Conservation (phyloP, 305 asterid species). For the Plantago coronopus region DNA sequence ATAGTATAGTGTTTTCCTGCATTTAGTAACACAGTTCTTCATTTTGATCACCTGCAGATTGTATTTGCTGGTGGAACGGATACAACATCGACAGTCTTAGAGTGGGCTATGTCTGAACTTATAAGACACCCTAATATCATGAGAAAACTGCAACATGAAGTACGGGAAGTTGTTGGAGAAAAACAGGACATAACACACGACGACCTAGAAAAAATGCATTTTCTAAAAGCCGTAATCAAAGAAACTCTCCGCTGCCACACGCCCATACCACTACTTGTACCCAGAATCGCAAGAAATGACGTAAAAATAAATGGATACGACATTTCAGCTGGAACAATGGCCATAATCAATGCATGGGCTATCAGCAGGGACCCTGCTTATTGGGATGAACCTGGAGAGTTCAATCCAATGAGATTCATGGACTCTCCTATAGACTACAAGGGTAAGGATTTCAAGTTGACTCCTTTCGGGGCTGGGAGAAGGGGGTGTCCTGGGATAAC, state of each 20-base stretch:
- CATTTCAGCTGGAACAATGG: constrained; percentile 29
- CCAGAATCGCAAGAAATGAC: constrained; percentile 29
- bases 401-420: constrained; percentile 36
- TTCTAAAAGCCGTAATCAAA: constrained; percentile 37
- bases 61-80: constrained; percentile 41
- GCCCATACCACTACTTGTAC: constrained; percentile 27
- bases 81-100: constrained; percentile 28
- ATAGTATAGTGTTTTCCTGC: no score
- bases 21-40: no score
- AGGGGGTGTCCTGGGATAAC: constrained; percentile 40
- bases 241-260: constrained; percentile 40
- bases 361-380: constrained; percentile 30
- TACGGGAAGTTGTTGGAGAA: constrained; percentile 23
- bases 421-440: constrained; percentile 28
- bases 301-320: constrained; percentile 35
- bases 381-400: constrained; percentile 39
- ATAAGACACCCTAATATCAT: constrained; percentile 28
- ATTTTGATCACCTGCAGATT: constrained; percentile 23
- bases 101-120: constrained; percentile 46
- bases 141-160: constrained; percentile 32
- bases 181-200: constrained; percentile 18
- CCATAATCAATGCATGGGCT: constrained; percentile 31
- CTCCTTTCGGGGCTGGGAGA: constrained; percentile 47
- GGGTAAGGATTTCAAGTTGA: constrained; percentile 34
- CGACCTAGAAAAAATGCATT: constrained; percentile 36